Conservation (phyloP, 2,329 filamentous ascomycete genomes). For the Neofusicoccum sp. region DNA sequence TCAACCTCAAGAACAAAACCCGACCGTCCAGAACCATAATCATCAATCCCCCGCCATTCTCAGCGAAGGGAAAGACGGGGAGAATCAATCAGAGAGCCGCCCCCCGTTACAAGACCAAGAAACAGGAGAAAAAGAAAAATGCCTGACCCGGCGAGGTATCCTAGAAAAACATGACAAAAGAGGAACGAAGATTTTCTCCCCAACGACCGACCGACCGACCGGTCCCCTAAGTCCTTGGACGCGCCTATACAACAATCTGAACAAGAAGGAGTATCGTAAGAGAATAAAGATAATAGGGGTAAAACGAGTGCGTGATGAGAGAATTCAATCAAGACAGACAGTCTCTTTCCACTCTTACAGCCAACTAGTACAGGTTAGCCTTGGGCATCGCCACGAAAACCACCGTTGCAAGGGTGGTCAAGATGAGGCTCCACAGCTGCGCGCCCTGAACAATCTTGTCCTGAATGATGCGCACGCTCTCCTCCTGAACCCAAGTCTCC, state of each 20-base stretch:
- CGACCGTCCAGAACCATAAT: background rate
- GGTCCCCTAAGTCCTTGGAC: too few relatives aligned
- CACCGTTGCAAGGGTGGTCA: conserved; percentile 31
- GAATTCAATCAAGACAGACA: background rate
- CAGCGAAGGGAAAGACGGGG: background rate
- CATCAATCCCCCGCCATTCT: background rate
- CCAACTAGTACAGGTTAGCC: conserved; percentile 15
- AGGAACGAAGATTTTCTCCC: background rate
- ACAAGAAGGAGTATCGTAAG: background rate
- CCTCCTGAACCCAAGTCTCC: conserved; percentile 76
- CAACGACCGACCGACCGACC: too few relatives aligned
- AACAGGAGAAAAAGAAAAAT: background rate
- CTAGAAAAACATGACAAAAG: background rate
- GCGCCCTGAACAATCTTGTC: conserved; percentile 60
- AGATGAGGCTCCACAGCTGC: conserved; percentile 35
- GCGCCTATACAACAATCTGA: too few relatives aligned
- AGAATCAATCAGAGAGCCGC: background rate
- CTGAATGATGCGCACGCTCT: conserved; percentile 71
- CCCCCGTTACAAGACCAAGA: background rate
- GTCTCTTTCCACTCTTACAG: background rate
- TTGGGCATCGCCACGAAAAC: conserved; percentile 24
- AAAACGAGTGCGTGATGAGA: background rate
- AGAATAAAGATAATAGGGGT: background rate
- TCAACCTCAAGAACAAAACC: background rate
- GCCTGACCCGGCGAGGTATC: background rate